Conservation (phyloP, 2,329 filamentous ascomycete species). For the Stagonosporopsis rhizophila region DNA sequence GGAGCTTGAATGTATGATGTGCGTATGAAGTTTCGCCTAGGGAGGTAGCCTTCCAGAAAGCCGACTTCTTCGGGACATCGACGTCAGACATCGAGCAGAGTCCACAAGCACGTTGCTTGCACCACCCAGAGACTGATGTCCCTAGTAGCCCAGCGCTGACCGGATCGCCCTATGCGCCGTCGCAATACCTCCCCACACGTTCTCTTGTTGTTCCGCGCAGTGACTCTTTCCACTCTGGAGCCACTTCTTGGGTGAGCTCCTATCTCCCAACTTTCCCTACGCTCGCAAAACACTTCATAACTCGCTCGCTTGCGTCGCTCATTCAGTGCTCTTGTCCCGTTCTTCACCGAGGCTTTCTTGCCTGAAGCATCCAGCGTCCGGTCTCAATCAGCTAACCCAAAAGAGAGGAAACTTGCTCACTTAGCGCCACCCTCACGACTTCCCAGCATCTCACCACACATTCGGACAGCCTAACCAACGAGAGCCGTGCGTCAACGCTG, state of each 20-base stretch:
- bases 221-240: slow-evolving; percentile 21
- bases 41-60: slow-evolving; percentile 19
- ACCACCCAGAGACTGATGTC: background rate
- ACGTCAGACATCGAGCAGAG: slow-evolving; percentile 16
- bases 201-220: slow-evolving; percentile 16
- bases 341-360: slow-evolving; percentile 7
- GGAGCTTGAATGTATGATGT: slow-evolving; percentile 2
- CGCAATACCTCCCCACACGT: slow-evolving; percentile 20
- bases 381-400: slow-evolving; percentile 21
- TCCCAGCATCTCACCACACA: slow-evolving; percentile 27
- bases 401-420: slow-evolving; percentile 20
- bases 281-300: slow-evolving; percentile 1
- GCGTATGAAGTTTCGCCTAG: slow-evolving; percentile 24
- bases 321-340: slow-evolving; percentile 22
- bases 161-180: slow-evolving; percentile 18
- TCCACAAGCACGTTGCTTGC: slow-evolving; percentile 13
- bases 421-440: slow-evolving; percentile 17
- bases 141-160: slow-evolving; percentile 21
- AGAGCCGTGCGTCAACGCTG: slow-evolving; percentile 29
- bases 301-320: slow-evolving; percentile 4
- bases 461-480: slow-evolving; percentile 26
- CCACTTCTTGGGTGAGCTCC: slow-evolving; percentile 4
- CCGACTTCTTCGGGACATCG: slow-evolving; percentile 8
- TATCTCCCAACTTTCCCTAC: background rate
- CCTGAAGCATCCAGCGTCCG: slow-evolving; percentile 23